Conservation (phyloP, 176 grass and related monocot genomes). For the Avena atlantica region DNA sequence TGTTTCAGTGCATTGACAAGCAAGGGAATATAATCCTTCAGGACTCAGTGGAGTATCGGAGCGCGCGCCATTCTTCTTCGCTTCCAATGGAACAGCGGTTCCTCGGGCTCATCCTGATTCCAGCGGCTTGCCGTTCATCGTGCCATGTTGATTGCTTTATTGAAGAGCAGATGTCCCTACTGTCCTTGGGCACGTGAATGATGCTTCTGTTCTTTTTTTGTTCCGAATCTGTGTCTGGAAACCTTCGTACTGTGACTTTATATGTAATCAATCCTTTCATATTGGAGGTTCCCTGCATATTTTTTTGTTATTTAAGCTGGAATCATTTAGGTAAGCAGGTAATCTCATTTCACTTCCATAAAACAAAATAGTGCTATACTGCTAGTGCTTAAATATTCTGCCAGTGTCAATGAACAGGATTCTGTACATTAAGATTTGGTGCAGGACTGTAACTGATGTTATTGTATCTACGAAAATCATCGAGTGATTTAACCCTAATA, state of each 20-base stretch:
- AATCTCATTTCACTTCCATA: not conserved
- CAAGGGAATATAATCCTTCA: slow-evolving; percentile 96
- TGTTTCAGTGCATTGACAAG: slow-evolving; percentile 95
- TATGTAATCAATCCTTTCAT: not conserved
- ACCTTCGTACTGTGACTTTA: not conserved
- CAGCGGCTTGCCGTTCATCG: slow-evolving; percentile 71
- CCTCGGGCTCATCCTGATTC: slow-evolving; percentile 88
- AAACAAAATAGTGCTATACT: not conserved
- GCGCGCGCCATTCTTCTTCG: slow-evolving; percentile 34
- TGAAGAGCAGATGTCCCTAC: slow-evolving; percentile 75
- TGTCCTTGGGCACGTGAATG: slow-evolving; percentile 61
- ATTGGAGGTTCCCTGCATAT: not conserved
- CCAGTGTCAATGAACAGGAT: too few relatives aligned
- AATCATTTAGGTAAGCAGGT: not conserved
- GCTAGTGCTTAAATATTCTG: too few relatives aligned
- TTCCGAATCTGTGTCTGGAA: slow-evolving; percentile 11
- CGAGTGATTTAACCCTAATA: too few relatives aligned
- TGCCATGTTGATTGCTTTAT: slow-evolving; percentile 87
- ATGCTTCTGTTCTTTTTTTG: not conserved
- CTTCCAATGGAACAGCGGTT: slow-evolving; percentile 66
- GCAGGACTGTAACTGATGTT: too few relatives aligned
- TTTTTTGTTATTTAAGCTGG: slow-evolving; percentile 1
- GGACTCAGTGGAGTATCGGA: slow-evolving; percentile 85
- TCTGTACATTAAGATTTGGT: too few relatives aligned
- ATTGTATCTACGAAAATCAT: too few relatives aligned